Conservation (phyloP, 805 yeast genomes). For the Saccharomycopsis schoenii region DNA sequence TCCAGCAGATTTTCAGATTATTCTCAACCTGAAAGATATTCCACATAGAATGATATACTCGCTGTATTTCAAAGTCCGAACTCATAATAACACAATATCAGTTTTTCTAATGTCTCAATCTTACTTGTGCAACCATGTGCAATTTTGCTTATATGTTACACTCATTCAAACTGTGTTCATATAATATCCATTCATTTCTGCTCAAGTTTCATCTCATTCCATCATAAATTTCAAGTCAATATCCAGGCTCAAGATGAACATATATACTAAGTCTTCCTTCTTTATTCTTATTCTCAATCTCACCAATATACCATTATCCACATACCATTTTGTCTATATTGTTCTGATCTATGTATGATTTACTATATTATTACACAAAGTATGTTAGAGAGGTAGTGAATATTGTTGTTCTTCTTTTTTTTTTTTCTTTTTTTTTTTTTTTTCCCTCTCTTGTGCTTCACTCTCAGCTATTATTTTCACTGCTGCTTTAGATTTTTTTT, state of each 20-base stretch:
- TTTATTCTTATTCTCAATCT: too few species aligned
- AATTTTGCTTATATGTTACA: too few species aligned
- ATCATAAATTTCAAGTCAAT: background rate
- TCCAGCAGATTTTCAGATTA: too few species aligned
- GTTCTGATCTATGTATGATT: background rate
- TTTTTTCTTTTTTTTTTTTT: background rate
- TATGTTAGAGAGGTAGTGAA: background rate
- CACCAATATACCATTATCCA: background rate
- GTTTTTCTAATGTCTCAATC: too few species aligned
- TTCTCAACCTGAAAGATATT: too few species aligned
- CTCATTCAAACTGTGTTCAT: too few species aligned
- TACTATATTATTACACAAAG: background rate
- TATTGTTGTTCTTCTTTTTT: background rate
- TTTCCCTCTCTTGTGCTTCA: background rate
- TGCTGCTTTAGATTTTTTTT: background rate
- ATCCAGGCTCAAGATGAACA: background rate
- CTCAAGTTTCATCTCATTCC: too few species aligned
- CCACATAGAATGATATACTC: too few species aligned
- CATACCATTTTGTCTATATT: slow-evolving; percentile 2
- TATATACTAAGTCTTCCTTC: background rate
- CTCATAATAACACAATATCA: too few species aligned
- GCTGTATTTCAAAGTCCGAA: too few species aligned
- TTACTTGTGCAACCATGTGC: too few species aligned
- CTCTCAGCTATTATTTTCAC: background rate
- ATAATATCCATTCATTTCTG: too few species aligned